These are phyloP conservation scores for Tolypocladium sp. DNA, from an alignment of 2,329 filamentous ascomycete species.

Conservation along the genomic window DNA sequence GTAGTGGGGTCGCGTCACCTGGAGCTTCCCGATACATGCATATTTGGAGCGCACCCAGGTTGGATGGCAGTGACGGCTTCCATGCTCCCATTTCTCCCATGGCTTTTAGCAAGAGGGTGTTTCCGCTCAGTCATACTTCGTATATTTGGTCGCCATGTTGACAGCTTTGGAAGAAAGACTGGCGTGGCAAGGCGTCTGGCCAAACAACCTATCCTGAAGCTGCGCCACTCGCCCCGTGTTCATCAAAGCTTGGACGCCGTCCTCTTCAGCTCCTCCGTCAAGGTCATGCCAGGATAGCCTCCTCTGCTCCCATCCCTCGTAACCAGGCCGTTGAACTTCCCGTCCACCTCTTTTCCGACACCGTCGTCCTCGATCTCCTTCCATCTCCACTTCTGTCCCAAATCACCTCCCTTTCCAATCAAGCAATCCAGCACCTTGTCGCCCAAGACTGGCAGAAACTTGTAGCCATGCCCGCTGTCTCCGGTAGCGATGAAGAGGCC, in stretches of 20 bases:
- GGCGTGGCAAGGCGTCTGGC: background rate
- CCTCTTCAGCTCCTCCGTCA: conserved; percentile 31
- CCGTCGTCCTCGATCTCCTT: conserved; percentile 42
- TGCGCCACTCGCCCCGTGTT: conserved; percentile 4
- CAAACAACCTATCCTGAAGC: background rate
- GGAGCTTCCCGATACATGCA: background rate
- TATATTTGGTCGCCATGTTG: background rate
- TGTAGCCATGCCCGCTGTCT: conserved; percentile 58
- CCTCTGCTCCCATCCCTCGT: conserved; percentile 47
- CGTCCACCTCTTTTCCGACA: conserved; percentile 21
- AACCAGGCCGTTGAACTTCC: conserved; percentile 28
- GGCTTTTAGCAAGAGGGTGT: background rate
- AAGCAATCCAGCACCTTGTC: conserved; percentile 51
- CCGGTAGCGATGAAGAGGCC: conserved; percentile 53
- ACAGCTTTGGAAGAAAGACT: background rate
- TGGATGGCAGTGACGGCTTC: background rate
- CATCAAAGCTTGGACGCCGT: conserved; percentile 3
- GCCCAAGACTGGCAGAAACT: conserved; percentile 59
- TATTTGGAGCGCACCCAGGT: background rate
- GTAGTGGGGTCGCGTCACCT: background rate
- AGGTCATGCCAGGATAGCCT: conserved; percentile 33
- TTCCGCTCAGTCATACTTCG: background rate
- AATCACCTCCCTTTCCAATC: conserved; percentile 34
- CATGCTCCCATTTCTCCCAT: background rate
- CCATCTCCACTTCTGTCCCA: conserved; percentile 53